These are phyloP conservation scores for Penicillium pancosmium DNA, from an alignment of 495 filamentous ascomycete species.

Conservation along the genomic window DNA sequence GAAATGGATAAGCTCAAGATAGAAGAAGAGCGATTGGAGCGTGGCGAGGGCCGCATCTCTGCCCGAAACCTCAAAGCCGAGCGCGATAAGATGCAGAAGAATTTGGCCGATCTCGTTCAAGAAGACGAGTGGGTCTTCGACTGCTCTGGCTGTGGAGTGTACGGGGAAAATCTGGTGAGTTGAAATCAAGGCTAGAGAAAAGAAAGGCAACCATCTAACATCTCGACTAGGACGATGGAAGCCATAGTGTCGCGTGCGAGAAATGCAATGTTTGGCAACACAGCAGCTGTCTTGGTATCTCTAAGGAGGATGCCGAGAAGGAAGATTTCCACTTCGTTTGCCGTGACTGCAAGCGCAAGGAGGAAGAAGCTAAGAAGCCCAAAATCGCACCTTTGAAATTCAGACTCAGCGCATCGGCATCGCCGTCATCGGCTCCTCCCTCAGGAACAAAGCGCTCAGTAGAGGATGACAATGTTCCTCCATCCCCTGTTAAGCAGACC, in stretches of 20 bases:
- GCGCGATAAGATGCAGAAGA: constrained; percentile 73
- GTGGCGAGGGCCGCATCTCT: constrained; percentile 67
- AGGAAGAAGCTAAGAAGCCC: constrained; percentile 60
- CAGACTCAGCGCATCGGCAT: constrained; percentile 56
- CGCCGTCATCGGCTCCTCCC: constrained; percentile 36
- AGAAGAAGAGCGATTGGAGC: constrained; percentile 68
- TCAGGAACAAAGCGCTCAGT: constrained; percentile 28
- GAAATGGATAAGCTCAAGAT: constrained; percentile 78
- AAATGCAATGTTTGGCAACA: constrained; percentile 96
- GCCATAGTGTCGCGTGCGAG: constrained; percentile 93
- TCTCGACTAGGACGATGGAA: constrained; percentile 74
- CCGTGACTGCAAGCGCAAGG: constrained; percentile 69
- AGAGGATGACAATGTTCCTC: constrained; percentile 24
- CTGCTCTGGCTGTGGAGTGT: constrained; percentile 81
- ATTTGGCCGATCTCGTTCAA: constrained; percentile 70
- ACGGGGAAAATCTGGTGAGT: constrained; percentile 76
- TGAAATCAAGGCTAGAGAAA: background rate
- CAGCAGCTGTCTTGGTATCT: constrained; percentile 83
- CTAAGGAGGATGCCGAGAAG: constrained; percentile 72
- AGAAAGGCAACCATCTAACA: constrained; percentile 14
- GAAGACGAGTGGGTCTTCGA: constrained; percentile 95
- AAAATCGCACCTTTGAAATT: constrained; percentile 77
- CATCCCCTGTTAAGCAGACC: constrained; percentile 40
- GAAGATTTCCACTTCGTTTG: constrained; percentile 93
- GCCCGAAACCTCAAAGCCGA: constrained; percentile 78